phyloP scores from a whole-genome alignment of 495 filamentous ascomycete species.

The Acidiella bohemica region DNA sequence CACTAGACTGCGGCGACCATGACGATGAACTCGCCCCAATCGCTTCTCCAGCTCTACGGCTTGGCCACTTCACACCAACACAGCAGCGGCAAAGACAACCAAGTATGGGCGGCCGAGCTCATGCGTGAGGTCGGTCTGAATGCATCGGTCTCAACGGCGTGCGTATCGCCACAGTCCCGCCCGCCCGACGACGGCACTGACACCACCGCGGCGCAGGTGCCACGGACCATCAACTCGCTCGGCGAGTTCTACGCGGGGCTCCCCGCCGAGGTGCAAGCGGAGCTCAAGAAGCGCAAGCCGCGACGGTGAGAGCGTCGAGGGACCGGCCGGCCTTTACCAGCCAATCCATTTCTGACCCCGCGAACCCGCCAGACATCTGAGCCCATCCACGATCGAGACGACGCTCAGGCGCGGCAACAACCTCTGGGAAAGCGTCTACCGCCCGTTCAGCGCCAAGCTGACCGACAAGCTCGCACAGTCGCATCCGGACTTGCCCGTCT shows the following conservation, averaged over 20 bases:
- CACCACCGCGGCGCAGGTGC: conserved; percentile 42
- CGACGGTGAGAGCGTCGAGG: too few relatives aligned
- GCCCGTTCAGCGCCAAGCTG: conserved; percentile 55
- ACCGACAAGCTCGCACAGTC: conserved; percentile 49
- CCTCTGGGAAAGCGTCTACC: conserved; percentile 63
- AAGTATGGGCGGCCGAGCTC: conserved; percentile 50
- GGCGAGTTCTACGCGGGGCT: conserved; percentile 48
- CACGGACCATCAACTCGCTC: conserved; percentile 65
- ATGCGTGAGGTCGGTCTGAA: conserved; percentile 72
- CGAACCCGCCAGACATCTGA: conserved; percentile 27
- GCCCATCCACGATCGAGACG: conserved; percentile 35
- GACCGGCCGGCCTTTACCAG: too few relatives aligned
- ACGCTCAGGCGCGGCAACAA: conserved; percentile 42
- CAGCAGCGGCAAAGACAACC: conserved; percentile 18
- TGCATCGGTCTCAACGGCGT: conserved; percentile 70
- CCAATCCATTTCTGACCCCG: too few relatives aligned
- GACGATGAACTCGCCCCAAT: conserved; percentile 61
- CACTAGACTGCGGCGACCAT: conserved; percentile 54
- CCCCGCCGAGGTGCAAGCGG: conserved; percentile 33
- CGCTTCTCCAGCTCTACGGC: conserved; percentile 41
- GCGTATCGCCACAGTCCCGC: neutral
- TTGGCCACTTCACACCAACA: conserved; percentile 33
- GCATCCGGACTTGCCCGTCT: conserved; percentile 67
- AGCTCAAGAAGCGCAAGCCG: conserved; percentile 10
- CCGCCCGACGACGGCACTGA: neutral